Conservation (phyloP, 495 filamentous ascomycete species). For the Penicillium odoratum region DNA sequence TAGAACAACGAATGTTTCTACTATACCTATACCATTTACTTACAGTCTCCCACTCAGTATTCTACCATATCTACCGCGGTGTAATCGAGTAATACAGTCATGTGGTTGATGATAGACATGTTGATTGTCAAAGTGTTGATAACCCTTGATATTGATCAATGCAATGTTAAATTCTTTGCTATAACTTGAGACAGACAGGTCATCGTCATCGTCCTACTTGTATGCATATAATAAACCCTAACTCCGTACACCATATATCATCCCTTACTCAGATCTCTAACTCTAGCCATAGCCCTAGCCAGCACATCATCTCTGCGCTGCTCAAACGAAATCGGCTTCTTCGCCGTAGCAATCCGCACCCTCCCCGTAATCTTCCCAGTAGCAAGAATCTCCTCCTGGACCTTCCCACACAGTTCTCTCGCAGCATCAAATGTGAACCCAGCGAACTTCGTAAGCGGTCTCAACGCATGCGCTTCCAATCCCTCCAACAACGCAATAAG, state of each 20-base stretch:
- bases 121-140: background rate
- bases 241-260: background rate
- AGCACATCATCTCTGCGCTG: conserved; percentile 24
- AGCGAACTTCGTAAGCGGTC: conserved; percentile 59
- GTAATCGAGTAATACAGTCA: too few relatives aligned
- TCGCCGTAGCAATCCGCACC: conserved; percentile 55
- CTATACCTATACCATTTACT: too few relatives aligned
- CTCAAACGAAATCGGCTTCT: conserved; percentile 52
- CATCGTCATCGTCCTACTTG: background rate
- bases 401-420: conserved; percentile 53
- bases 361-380: conserved; percentile 42
- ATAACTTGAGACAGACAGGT: background rate
- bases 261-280: conserved; percentile 7
- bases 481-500: conserved; percentile 64
- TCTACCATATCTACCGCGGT: too few relatives aligned
- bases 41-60: too few relatives aligned
- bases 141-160: background rate
- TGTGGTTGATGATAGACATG: too few relatives aligned
- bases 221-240: background rate
- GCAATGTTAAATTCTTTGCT: background rate
- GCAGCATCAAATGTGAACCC: conserved; percentile 58
- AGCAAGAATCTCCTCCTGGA: conserved; percentile 51
- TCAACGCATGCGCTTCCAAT: conserved; percentile 60
- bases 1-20: too few relatives aligned
- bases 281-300: conserved; percentile 20